phyloP scores from a whole-genome alignment of 2,329 filamentous ascomycete genomes.

The Colletotrichum chrysophilum region DNA sequence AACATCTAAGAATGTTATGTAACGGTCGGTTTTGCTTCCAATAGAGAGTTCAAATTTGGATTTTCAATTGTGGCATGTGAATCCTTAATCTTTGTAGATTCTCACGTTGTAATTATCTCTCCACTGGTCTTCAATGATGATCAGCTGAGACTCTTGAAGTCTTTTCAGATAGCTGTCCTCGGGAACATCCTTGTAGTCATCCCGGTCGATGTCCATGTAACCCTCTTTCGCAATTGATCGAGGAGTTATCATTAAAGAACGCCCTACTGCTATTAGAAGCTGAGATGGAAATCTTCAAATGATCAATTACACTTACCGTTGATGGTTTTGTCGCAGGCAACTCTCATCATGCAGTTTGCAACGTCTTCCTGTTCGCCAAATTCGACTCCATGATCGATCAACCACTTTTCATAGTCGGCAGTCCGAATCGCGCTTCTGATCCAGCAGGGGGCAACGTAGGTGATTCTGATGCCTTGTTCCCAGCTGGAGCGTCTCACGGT shows the following conservation, averaged over 20 bases:
- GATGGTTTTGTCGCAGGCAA: conserved; percentile 34
- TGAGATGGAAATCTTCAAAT: neutral
- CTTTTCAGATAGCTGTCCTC: conserved; percentile 43
- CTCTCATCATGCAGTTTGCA: conserved; percentile 36
- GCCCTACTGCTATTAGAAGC: conserved; percentile 30
- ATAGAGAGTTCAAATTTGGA: neutral
- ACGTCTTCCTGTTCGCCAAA: conserved; percentile 40
- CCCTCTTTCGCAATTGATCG: conserved; percentile 41
- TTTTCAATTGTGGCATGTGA: neutral
- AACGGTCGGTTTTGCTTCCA: neutral
- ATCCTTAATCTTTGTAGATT: neutral
- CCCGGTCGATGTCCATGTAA: conserved; percentile 42
- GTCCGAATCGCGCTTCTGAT: conserved; percentile 39
- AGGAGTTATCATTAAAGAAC: conserved; percentile 45
- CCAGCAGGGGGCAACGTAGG: conserved; percentile 50
- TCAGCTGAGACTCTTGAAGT: conserved; percentile 41
- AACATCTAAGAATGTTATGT: neutral
- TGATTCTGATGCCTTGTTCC: conserved; percentile 50
- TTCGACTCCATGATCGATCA: conserved; percentile 41
- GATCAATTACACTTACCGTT: conserved; percentile 27
- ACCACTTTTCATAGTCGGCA: conserved; percentile 44
- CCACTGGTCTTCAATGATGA: conserved; percentile 48
- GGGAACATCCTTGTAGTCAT: conserved; percentile 34
- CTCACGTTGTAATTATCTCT: neutral
- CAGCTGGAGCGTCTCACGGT: conserved; percentile 40